Evolutionary conservation across 331 rosid species (phyloP), one percentile per base, ranked within the genome.

Genomic region (Acacia pycnantha): DNA sequence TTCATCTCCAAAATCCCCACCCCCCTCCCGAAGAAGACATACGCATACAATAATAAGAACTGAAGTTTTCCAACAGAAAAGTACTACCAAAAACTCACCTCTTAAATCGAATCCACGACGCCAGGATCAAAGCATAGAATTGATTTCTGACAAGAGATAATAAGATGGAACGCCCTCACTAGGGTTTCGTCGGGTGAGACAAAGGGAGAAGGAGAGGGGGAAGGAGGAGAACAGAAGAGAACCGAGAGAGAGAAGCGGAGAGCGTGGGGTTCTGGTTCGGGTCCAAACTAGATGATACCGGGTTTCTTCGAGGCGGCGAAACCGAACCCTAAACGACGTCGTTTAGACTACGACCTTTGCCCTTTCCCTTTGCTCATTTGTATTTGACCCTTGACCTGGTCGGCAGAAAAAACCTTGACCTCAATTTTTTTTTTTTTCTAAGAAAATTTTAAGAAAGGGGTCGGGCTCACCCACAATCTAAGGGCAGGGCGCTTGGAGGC

Each of bases 101-200:
- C 50, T 8, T 73, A 0, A 77, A 80, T 77, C 85, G 85, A 89
- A 86, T 83, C 86, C 31, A 74, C 59, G 64, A 41, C 3, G 73
- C 43, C n/a, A 26, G 29, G 19, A 78, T 67, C 41, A 80, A 53
- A 65, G 10, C 81, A 88, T 66, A 65, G 31, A 73, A 67, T 74
- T 46, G 70, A 81, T 58, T 56, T 78, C 50, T 15, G n/a, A 22
- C 12, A 74, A 61, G 68, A 72, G 29, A 62, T 6, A 82, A 51
- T 79, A 61, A 73, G 67, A 66, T 6, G 59, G 67, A 46, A 70
- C 50, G 76, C 61, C 73, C 64, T 81, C 46, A 84, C 77, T 91
- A 90, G 94, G 97, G 94, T 90, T 94, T 83, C 87, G 88, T 48
- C 50, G 82, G 5, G 78, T 8, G 75, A 47, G 2, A 51, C 21